These are phyloP conservation scores for Alternaria sp. DNA, from an alignment of 2,329 filamentous ascomycete species.

Conservation along the genomic window DNA sequence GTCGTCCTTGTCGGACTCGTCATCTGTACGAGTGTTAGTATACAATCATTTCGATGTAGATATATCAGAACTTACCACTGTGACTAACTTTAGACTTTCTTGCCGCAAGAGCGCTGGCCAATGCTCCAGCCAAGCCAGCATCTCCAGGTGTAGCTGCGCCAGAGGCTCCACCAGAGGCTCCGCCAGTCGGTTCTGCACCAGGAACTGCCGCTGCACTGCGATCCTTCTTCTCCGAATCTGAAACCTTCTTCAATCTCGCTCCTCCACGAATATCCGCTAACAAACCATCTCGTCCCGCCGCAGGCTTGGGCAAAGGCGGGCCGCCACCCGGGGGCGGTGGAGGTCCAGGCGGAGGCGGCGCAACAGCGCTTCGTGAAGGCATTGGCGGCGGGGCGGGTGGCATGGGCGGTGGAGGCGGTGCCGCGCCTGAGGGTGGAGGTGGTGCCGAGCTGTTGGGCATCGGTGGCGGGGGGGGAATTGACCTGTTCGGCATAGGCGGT, in stretches of 20 bases:
- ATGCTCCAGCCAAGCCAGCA: conserved; percentile 56
- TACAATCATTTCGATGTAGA: conserved; percentile 7
- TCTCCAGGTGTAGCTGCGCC: conserved; percentile 43
- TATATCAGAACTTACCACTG: conserved; percentile 71
- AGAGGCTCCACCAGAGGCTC: conserved; percentile 57
- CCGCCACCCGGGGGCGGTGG: conserved; percentile 31
- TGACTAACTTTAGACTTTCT: conserved; percentile 93
- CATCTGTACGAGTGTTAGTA: conserved; percentile 64
- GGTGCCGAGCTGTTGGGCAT: conserved; percentile 20
- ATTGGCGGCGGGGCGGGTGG: conserved; percentile 53
- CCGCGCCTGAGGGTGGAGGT: conserved; percentile 16
- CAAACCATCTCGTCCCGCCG: conserved; percentile 65
- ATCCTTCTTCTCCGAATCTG: conserved; percentile 73
- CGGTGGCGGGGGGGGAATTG: conserved; percentile 4
- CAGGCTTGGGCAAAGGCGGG: conserved; percentile 47
- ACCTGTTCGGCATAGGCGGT: conserved; percentile 6
- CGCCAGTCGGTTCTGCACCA: conserved; percentile 54
- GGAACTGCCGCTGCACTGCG: conserved; percentile 71
- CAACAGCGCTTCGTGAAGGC: conserved; percentile 35
- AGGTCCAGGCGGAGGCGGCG: conserved; percentile 47
- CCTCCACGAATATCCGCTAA: conserved; percentile 75
- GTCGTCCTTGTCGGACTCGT: conserved; percentile 79
- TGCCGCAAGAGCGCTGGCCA: conserved; percentile 84
- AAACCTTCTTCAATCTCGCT: conserved; percentile 75
- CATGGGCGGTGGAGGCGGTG: conserved; percentile 43